Evolutionary conservation across 108 stramenopile species (phyloP).

Genomic region (Pseudonitzschia multistriata): DNA sequence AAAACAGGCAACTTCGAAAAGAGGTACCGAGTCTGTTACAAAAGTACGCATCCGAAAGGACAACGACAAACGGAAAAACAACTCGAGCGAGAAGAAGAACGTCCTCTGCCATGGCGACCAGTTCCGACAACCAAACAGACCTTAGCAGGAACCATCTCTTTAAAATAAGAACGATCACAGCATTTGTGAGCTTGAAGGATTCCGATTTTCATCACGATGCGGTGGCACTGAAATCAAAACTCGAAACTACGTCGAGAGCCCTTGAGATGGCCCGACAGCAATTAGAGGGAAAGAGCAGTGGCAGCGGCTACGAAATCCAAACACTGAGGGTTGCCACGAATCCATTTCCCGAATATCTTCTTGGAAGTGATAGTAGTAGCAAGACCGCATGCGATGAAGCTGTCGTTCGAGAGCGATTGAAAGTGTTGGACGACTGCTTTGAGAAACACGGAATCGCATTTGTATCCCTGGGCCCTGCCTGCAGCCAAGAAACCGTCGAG

Average conservation of each 20-base stretch:
- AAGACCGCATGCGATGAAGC: not conserved
- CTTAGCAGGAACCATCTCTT: not conserved
- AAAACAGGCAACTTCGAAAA: not conserved
- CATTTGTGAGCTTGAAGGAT: constrained; percentile 38
- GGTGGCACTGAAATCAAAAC: constrained; percentile 10
- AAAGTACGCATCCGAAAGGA: not conserved
- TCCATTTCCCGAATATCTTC: constrained; percentile 81
- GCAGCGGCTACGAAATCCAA: constrained; percentile 69
- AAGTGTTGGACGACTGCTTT: constrained; percentile 42
- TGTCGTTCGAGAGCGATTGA: constrained; percentile 22
- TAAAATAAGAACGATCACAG: constrained; percentile 49
- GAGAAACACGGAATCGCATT: constrained; percentile 49
- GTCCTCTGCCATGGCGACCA: too few species aligned
- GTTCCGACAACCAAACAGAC: not conserved
- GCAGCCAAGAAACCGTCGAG: constrained; percentile 28
- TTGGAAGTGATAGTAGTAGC: not conserved
- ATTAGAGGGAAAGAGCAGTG: constrained; percentile 15
- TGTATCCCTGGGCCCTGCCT: constrained; percentile 75
- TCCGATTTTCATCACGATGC: constrained; percentile 32
- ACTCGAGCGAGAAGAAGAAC: not conserved
- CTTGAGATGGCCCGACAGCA: not conserved
- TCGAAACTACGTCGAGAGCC: constrained; percentile 7
- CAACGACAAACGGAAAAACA: not conserved
- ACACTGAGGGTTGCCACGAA: constrained; percentile 84
- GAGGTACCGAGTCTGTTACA: not conserved